Percentiles rank a stretch among this genome's conserved stretches.
Evolutionary conservation across 1,139 yeast species (phyloP).

Genomic region (Scheffersomyces illinoinensis): DNA sequence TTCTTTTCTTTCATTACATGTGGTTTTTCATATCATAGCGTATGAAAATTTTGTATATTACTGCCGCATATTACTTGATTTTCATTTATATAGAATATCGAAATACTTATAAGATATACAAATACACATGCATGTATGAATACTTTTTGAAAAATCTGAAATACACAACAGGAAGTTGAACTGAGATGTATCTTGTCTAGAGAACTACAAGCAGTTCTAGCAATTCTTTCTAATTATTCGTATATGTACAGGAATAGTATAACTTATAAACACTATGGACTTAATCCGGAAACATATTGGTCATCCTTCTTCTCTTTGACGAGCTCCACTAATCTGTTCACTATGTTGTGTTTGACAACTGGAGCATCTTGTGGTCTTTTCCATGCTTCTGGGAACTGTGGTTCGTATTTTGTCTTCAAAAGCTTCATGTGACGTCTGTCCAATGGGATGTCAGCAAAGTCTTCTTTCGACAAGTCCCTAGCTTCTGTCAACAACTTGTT

Average conservation of each 20-base stretch:
- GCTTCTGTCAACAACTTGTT: slow-evolving; percentile 62
- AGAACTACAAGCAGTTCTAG: no score
- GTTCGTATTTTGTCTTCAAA: slow-evolving; percentile 40
- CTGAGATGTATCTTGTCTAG: no score
- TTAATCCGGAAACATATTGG: slow-evolving; percentile 25
- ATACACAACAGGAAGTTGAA: no score
- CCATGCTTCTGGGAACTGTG: slow-evolving; percentile 79
- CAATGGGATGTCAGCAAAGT: slow-evolving; percentile 75
- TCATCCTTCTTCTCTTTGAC: slow-evolving; percentile 36
- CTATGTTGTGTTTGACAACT: slow-evolving; percentile 31
- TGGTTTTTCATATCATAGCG: no score
- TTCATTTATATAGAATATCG: no score
- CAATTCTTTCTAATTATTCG: neutral
- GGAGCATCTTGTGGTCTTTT: slow-evolving; percentile 74
- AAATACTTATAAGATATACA: no score
- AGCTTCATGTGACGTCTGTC: slow-evolving; percentile 69
- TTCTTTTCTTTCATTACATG: no score
- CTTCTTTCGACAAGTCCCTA: slow-evolving; percentile 59
- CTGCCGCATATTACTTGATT: no score
- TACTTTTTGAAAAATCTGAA: no score
- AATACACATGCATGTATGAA: no score
- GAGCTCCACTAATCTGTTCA: slow-evolving; percentile 34
- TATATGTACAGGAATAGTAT: neutral
- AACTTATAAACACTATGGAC: slow-evolving; percentile 19
- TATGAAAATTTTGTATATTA: no score